Base-by-base conservation (phyloP, 257 asterid species). In the Fraxinus anomala region DNA sequence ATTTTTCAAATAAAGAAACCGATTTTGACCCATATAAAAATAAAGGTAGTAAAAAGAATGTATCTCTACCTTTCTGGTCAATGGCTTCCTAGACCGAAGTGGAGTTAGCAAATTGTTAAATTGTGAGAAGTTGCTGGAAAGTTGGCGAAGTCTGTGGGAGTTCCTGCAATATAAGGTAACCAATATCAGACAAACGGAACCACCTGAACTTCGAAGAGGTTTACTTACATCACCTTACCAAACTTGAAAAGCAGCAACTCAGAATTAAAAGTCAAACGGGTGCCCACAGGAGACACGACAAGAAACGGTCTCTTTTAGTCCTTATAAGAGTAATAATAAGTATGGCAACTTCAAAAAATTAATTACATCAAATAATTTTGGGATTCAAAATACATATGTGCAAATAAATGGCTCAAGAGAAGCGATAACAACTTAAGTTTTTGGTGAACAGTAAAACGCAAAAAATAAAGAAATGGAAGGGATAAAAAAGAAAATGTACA, bases 61-160 rank as follows among this genome's bases (percentile, higher is more conserved):
- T 33, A 44, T 77, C 11, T 70, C 63, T 78, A 96, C 99, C 97
- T 91, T 93, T 84, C 93, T 83, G 17, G 98, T 93, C 88, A 92
- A 72, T 59, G 97, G 97, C 89, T 85, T 93, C 87, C 96, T 89
- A 31, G 98, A 84, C 70, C 94, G 89, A 70, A 84, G 68, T 70
- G 97, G 89, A 68, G 92, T 70, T 77, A 83, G 89, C 82, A 96
- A 82, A 80, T 89, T 96, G 82, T 86, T 96, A 86, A 96, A 93
- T 82, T 96, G 99, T 0, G 97, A 82, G 82, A 96, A 93, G 76
- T 85, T 91, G 87, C 81, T 92, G 76, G 99, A 96, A 69, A 96
- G 91, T 75, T 93, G 99, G 75, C 97, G 96, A 82, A 96, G 92
- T 76, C 98, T 88, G 39, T 89, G 86, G 0, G 92, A 56, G 78